phyloP scores from a whole-genome alignment of 1,284 basidiomycete species.

The Ganoderma multipileum region DNA sequence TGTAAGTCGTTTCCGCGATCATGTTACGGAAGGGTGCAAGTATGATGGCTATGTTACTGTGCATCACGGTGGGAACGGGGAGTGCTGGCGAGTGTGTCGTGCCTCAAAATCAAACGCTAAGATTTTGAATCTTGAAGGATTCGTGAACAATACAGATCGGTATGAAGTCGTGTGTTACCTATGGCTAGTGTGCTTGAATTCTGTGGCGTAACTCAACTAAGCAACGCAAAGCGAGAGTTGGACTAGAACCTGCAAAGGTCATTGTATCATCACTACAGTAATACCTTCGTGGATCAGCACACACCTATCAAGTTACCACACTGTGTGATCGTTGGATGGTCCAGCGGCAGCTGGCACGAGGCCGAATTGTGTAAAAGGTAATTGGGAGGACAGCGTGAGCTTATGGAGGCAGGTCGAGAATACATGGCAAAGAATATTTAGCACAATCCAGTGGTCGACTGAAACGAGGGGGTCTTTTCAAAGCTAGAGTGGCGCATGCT shows the following conservation, averaged over 20 bases:
- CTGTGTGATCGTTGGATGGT: background rate
- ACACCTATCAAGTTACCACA: background rate
- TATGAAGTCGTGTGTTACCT: background rate
- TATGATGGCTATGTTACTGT: constrained; percentile 1
- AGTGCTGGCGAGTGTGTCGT: background rate
- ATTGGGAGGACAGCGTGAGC: background rate
- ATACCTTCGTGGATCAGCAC: background rate
- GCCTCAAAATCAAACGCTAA: background rate
- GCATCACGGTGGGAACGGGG: background rate
- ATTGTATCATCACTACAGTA: too few species aligned
- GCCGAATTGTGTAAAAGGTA: background rate
- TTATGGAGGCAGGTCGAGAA: background rate
- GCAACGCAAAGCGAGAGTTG: background rate
- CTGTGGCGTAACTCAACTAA: background rate
- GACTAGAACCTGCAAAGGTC: background rate
- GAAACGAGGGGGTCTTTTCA: background rate
- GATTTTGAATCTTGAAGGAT: too few species aligned
- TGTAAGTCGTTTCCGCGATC: constrained; percentile 20
- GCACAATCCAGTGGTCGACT: background rate
- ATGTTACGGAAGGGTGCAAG: background rate
- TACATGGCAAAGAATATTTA: background rate
- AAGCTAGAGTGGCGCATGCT: too few species aligned
- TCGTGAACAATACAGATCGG: background rate
- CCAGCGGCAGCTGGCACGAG: background rate
- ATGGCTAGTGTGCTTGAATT: background rate